Evolutionary conservation across 495 filamentous ascomycete species (phyloP).

Genomic region (Cryomyces minteri): DNA sequence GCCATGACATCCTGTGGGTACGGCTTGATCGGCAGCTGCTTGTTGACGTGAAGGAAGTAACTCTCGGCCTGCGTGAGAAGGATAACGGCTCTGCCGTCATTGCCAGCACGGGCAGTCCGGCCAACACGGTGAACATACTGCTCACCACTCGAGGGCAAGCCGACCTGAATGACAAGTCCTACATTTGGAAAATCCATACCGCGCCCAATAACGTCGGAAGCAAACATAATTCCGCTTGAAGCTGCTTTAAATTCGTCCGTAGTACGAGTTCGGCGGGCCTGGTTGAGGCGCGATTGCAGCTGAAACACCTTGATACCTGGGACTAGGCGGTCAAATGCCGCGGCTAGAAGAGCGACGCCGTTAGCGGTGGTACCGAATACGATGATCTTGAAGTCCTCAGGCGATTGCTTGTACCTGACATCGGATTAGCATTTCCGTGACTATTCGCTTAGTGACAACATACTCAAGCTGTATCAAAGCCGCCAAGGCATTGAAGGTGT

Average conservation of each 20-base stretch:
- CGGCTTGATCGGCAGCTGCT: too few species aligned
- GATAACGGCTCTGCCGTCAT: conserved; percentile 47
- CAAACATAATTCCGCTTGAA: conserved; percentile 36
- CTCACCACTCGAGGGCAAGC: conserved; percentile 38
- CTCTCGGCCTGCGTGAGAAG: too few species aligned
- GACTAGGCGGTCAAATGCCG: conserved; percentile 25
- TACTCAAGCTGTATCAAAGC: too few species aligned
- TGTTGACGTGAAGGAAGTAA: too few species aligned
- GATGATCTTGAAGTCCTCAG: conserved; percentile 39
- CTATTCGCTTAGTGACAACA: too few species aligned
- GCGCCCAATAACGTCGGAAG: conserved; percentile 51
- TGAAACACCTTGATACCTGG: conserved; percentile 30
- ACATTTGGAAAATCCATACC: conserved; percentile 65
- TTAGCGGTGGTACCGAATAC: conserved; percentile 51
- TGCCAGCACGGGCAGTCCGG: conserved; percentile 51
- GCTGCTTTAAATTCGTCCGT: conserved; percentile 43
- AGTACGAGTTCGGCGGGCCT: conserved; percentile 33
- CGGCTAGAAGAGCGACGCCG: conserved; percentile 35
- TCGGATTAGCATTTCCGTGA: too few species aligned
- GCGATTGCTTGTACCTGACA: too few species aligned
- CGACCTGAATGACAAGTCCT: conserved; percentile 53
- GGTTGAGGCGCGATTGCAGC: conserved; percentile 43
- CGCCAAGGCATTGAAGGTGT: too few species aligned
- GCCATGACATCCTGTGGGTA: too few species aligned
- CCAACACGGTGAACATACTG: conserved; percentile 61